phyloP scores from a whole-genome alignment of 2,329 filamentous ascomycete genomes.

The Ramichloridium luteum region DNA sequence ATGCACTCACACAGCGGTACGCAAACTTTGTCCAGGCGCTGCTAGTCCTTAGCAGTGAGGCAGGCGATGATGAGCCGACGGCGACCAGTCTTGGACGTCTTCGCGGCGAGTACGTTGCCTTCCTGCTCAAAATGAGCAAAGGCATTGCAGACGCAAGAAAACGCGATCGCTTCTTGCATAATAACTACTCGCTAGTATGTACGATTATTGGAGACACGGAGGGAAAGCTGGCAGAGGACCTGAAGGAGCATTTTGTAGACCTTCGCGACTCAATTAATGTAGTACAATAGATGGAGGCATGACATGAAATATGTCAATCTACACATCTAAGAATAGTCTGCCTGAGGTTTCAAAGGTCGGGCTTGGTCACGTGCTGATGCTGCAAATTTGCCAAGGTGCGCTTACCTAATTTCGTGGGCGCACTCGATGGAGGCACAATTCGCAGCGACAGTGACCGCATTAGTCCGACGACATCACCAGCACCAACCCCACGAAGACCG shows the following conservation, averaged over 20 bases:
- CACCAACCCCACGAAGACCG: slow-evolving; percentile 10
- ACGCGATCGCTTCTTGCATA: slow-evolving; percentile 77
- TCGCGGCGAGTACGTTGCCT: slow-evolving; percentile 69
- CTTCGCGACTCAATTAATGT: slow-evolving; percentile 30
- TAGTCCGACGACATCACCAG: neutral
- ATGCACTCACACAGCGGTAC: slow-evolving; percentile 88
- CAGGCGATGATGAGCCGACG: slow-evolving; percentile 88
- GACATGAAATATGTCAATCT: neutral
- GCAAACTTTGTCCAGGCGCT: slow-evolving; percentile 84
- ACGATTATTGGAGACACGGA: slow-evolving; percentile 68
- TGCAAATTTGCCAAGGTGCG: neutral
- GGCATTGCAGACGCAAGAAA: slow-evolving; percentile 66
- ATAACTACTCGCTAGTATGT: slow-evolving; percentile 89
- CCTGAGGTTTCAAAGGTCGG: neutral
- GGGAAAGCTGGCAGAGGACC: slow-evolving; percentile 62
- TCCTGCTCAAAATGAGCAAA: slow-evolving; percentile 66
- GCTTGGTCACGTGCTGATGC: no score
- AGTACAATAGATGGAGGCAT: neutral
- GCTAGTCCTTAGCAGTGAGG: slow-evolving; percentile 70
- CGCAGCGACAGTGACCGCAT: neutral
- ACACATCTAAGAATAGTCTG: neutral
- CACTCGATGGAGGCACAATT: slow-evolving; percentile 1
- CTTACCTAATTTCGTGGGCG: neutral
- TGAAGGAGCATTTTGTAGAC: slow-evolving; percentile 61
- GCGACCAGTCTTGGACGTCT: slow-evolving; percentile 66